Conservation (phyloP, 116 monocot genomes). For the Zostera marina region DNA sequence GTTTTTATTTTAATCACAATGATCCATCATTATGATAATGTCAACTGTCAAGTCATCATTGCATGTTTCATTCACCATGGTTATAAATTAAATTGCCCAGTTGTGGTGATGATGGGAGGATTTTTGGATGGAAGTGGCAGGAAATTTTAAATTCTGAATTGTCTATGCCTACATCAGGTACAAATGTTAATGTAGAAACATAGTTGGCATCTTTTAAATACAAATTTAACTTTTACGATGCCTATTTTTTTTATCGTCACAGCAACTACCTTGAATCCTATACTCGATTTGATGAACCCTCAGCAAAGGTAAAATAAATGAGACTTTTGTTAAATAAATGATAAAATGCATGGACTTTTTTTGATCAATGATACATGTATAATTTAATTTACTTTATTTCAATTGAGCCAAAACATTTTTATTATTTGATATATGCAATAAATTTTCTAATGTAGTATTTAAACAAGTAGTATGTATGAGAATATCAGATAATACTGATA, state of each 20-base stretch:
- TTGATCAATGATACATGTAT: too few relatives aligned
- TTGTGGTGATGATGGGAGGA: conserved; percentile 89
- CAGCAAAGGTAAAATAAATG: conserved; percentile 88
- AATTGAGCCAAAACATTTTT: too few relatives aligned
- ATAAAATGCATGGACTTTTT: too few relatives aligned
- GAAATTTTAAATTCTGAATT: conserved; percentile 20
- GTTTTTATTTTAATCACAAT: too few relatives aligned
- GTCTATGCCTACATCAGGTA: background rate
- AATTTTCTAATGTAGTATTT: too few relatives aligned
- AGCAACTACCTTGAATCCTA: conserved; percentile 21
- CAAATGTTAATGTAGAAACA: too few relatives aligned
- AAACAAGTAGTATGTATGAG: too few relatives aligned
- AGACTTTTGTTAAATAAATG: too few relatives aligned
- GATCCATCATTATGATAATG: background rate
- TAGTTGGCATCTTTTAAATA: background rate
- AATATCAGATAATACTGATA: too few relatives aligned
- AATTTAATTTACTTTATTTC: too few relatives aligned
- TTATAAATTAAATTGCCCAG: conserved; percentile 17
- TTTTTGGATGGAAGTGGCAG: conserved; percentile 74
- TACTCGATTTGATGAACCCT: conserved; percentile 70
- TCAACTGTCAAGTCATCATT: too few relatives aligned
- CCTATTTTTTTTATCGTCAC: background rate
- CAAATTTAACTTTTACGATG: background rate
- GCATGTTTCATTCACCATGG: background rate
- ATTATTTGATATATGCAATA: too few relatives aligned